These are phyloP conservation scores for Bacidia rubella DNA, from an alignment of 495 filamentous ascomycete genomes.

Conservation along the genomic window DNA sequence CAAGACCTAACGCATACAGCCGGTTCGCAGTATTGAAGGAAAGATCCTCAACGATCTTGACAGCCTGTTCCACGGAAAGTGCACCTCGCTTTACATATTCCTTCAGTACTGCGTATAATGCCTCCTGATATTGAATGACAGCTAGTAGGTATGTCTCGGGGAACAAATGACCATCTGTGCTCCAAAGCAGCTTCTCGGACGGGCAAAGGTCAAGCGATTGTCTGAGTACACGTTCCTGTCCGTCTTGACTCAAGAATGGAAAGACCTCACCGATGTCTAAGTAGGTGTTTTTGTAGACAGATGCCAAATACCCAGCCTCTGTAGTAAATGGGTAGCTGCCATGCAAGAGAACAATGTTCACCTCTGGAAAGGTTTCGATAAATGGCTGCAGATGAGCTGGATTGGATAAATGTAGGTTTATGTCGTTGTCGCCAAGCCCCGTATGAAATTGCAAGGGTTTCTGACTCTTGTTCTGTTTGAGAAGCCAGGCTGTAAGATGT, in stretches of 20 bases:
- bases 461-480: conserved; percentile 25
- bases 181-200: conserved; percentile 67
- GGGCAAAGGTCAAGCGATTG: conserved; percentile 69
- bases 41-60: conserved; percentile 42
- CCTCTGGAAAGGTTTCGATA: conserved; percentile 51
- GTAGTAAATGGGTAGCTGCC: conserved; percentile 74
- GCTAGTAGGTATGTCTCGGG: conserved; percentile 75
- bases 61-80: conserved; percentile 43
- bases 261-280: conserved; percentile 82
- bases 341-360: conserved; percentile 71
- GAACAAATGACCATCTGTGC: conserved; percentile 67
- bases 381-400: conserved; percentile 66
- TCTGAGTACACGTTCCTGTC: conserved; percentile 58
- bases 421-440: conserved; percentile 75
- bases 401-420: conserved; percentile 53
- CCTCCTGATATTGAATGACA: conserved; percentile 64
- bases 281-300: conserved; percentile 70
- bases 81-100: conserved; percentile 48
- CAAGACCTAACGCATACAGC: conserved; percentile 39
- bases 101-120: conserved; percentile 52
- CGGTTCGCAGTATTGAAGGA: conserved; percentile 59
- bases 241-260: conserved; percentile 59
- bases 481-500: conserved; percentile 35
- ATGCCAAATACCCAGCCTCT: conserved; percentile 71
- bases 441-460: conserved; percentile 85